A percentile compares a stretch with the other conserved stretches of the same genome.
These are phyloP conservation scores for Prunella vulgaris DNA, from an alignment of 257 asterid genomes.

Conservation along the genomic window DNA sequence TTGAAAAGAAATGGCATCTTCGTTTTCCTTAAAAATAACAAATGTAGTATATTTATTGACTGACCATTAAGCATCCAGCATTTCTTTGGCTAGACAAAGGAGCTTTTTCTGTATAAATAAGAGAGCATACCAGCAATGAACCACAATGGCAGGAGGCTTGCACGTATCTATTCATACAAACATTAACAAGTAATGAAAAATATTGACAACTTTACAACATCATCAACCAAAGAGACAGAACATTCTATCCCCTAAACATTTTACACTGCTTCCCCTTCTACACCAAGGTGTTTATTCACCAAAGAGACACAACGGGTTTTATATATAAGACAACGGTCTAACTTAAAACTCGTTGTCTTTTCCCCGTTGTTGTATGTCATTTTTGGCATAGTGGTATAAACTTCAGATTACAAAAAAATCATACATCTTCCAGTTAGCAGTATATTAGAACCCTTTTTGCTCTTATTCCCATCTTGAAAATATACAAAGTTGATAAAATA, in stretches of 20 bases:
- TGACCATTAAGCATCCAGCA: constrained; percentile 16
- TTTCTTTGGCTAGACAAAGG: constrained; percentile 16
- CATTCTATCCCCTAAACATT: not conserved
- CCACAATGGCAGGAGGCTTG: constrained; percentile 66
- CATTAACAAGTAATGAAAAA: constrained; percentile 15
- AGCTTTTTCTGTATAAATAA: not conserved
- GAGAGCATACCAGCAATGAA: constrained; percentile 62
- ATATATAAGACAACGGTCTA: no score
- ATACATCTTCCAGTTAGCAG: no score
- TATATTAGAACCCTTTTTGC: no score
- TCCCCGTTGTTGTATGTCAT: no score
- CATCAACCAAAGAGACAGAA: constrained; percentile 16
- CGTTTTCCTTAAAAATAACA: constrained; percentile 48
- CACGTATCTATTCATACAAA: constrained; percentile 52
- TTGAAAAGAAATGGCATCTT: constrained; percentile 52
- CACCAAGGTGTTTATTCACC: no score
- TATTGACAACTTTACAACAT: not conserved
- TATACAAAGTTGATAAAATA: no score
- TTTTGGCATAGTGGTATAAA: no score
- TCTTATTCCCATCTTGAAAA: no score
- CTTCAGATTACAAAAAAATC: no score
- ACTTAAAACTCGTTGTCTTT: no score
- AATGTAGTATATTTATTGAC: constrained; percentile 2
- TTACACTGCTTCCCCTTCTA: not conserved
- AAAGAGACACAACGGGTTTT: no score